phyloP scores from a whole-genome alignment of 2,329 filamentous ascomycete genomes.

The Sporothrix variecibatus region DNA sequence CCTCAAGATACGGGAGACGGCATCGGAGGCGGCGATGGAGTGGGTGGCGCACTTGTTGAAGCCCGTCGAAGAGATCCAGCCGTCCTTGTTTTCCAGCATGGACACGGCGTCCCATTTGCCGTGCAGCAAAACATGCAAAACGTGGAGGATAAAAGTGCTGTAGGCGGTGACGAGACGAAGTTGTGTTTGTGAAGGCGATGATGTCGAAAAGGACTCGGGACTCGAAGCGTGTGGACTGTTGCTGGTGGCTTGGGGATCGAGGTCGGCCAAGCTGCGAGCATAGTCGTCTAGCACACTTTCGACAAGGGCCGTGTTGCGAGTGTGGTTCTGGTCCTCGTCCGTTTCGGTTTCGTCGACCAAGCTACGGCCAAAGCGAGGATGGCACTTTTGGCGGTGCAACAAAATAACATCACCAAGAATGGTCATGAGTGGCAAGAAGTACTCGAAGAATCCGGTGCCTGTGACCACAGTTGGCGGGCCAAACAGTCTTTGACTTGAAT shows the following conservation, averaged over 20 bases:
- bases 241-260: background rate
- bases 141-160: slow-evolving; percentile 50
- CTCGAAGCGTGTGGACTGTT: background rate
- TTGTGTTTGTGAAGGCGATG: background rate
- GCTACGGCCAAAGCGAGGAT: slow-evolving; percentile 44
- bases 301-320: background rate
- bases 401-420: slow-evolving; percentile 54
- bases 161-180: slow-evolving; percentile 46
- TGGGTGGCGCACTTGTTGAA: slow-evolving; percentile 51
- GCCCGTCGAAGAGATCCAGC: slow-evolving; percentile 50
- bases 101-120: slow-evolving; percentile 54
- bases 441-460: slow-evolving; percentile 51
- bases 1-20: background rate
- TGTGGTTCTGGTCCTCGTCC: background rate
- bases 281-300: background rate
- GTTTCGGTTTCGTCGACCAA: background rate
- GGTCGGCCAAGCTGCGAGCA: background rate
- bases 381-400: slow-evolving; percentile 46
- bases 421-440: slow-evolving; percentile 52
- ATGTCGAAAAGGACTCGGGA: background rate
- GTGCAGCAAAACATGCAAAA: slow-evolving; percentile 50
- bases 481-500: background rate
- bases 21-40: slow-evolving; percentile 38
- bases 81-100: slow-evolving; percentile 51
- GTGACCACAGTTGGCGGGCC: slow-evolving; percentile 25